Base-by-base conservation (phyloP, 148 eudicot genomes). In the Rhododendron williamsianum region DNA sequence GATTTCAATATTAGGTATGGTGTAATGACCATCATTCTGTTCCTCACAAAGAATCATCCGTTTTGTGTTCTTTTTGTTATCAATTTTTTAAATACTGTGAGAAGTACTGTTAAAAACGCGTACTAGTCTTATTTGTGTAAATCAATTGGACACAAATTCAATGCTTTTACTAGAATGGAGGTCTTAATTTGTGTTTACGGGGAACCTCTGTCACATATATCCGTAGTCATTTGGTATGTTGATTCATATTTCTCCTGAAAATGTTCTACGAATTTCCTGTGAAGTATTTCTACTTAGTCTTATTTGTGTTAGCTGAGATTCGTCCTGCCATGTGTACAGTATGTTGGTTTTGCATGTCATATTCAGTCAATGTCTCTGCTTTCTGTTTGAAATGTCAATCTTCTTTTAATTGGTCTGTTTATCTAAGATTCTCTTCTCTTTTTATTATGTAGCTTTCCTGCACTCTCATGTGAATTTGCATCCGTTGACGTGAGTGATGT, bases 391-490 rank as follows among this genome's bases (percentile, higher is more conserved):
- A 54, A 36, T 60, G 19, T 45, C 48, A 71, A 48, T 46, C 58
- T 49, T 11, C 25, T 76, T 18, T 76, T 45, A 43, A 46, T 77
- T 82, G 83, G 51, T 80, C 33, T 56, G 16, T 38, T 49, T 27
- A 71, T 27, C 87, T 90, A 78, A 90, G 85, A 74, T 79, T 45
- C 4, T 0, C 33, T 81, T 33, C 35, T 38, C 23, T 58, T 84
- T 9, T 48, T 76, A 12, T 60, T 83, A 52, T 89, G 95, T 77
- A 96, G 99, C 91, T 95, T 96, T 87, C 98, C 99, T 36, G 96
- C 95, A 43, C 90, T 96, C 79, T 96, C 99, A 48, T 96, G 99
- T 90, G 98, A 96, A 91, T 96, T 96, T 92, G 99, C 99, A 86
- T 94, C 99, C 8, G 94, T 96, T 85, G 98, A 96, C 87, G 94